phyloP scores from a whole-genome alignment of 2,329 filamentous ascomycete species.

The Aspergillus glaucus region DNA sequence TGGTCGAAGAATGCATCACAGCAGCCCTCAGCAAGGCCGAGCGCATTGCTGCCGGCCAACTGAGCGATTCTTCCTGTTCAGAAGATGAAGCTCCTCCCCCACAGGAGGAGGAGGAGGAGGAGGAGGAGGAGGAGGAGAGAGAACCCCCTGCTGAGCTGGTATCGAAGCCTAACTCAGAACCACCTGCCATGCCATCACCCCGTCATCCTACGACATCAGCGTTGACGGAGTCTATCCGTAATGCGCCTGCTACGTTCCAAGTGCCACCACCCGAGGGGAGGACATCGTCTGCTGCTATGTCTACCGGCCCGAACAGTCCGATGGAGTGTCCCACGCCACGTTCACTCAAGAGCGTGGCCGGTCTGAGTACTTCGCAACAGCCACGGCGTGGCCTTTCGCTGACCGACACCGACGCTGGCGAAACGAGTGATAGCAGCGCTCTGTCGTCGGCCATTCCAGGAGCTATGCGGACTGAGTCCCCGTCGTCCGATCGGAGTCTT shows the following conservation, averaged over 20 bases:
- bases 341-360: slow-evolving; percentile 62
- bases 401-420: slow-evolving; percentile 77
- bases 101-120: background rate
- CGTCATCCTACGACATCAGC: slow-evolving; percentile 32
- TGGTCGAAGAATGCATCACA: slow-evolving; percentile 93
- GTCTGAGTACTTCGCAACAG: slow-evolving; percentile 50
- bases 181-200: slow-evolving; percentile 4
- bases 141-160: slow-evolving; percentile 6
- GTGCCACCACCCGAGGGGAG: slow-evolving; percentile 42
- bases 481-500: slow-evolving; percentile 77
- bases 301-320: slow-evolving; percentile 82
- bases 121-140: slow-evolving; percentile 3
- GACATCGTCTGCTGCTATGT: slow-evolving; percentile 60
- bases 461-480: slow-evolving; percentile 74
- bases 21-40: slow-evolving; percentile 86
- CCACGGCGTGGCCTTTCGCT: slow-evolving; percentile 72
- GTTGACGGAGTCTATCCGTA: slow-evolving; percentile 52
- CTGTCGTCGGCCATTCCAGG: slow-evolving; percentile 72
- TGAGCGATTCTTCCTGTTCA: slow-evolving; percentile 68
- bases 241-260: slow-evolving; percentile 46
- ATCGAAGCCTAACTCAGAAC: slow-evolving; percentile 1
- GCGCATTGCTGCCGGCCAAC: slow-evolving; percentile 74
- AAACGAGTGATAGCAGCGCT: slow-evolving; percentile 75
- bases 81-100: slow-evolving; percentile 47
- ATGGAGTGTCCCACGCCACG: slow-evolving; percentile 85